phyloP scores from a whole-genome alignment of 2,329 filamentous ascomycete genomes.

The Capronia coronata region DNA sequence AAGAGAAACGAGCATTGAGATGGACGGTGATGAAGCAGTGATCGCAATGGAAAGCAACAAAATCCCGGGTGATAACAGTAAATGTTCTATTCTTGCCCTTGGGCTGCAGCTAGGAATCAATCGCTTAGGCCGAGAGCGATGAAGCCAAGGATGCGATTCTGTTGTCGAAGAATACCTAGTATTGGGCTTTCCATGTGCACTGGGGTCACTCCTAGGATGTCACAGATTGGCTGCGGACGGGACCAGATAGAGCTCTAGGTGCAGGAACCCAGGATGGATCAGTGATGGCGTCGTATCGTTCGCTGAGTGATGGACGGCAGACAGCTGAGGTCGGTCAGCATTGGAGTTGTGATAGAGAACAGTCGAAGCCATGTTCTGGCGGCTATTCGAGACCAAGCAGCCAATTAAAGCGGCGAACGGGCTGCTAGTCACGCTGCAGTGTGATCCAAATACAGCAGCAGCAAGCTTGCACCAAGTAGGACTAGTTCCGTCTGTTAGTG shows the following conservation, averaged over 20 bases:
- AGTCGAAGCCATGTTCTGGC: not conserved
- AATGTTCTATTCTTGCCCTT: constrained; percentile 22
- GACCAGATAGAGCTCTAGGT: not conserved
- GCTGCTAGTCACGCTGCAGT: not conserved
- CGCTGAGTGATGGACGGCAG: not conserved
- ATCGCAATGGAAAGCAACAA: not conserved
- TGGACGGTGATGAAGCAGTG: not conserved
- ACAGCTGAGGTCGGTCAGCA: not conserved
- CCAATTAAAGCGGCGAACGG: constrained; percentile 2
- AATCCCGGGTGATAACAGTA: not conserved
- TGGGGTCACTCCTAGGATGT: not conserved
- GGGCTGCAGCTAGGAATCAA: constrained; percentile 6
- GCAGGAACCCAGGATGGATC: constrained; percentile 12
- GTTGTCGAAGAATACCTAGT: constrained; percentile 13
- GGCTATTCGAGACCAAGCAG: constrained; percentile 4
- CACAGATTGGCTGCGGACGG: constrained; percentile 8
- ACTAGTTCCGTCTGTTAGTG: not conserved
- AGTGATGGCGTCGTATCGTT: constrained; percentile 3
- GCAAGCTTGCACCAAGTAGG: not conserved
- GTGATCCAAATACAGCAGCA: constrained; percentile 11
- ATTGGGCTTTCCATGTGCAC: not conserved
- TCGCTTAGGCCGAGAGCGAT: not conserved
- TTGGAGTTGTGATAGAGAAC: not conserved
- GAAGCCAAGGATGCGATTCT: not conserved
- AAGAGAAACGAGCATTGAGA: constrained; percentile 1